A percentile compares a stretch with the other conserved stretches of the same genome.
Evolutionary conservation across 2,329 filamentous ascomycete species (phyloP).

Genomic region (Sporothrix brunneoviolacea): DNA sequence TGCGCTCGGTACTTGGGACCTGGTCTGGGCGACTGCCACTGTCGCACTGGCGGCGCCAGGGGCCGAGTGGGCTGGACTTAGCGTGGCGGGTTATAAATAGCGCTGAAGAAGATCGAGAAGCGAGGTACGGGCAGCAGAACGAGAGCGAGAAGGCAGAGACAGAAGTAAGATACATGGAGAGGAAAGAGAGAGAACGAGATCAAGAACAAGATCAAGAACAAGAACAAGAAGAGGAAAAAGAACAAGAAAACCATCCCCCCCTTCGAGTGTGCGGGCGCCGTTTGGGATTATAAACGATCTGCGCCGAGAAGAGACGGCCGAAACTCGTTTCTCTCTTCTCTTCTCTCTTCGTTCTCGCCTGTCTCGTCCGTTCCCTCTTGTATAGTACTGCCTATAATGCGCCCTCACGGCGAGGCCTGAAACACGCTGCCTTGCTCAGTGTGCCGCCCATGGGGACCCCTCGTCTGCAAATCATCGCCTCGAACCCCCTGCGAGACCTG

Average conservation of each 20-base stretch:
- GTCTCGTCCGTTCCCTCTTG: not conserved
- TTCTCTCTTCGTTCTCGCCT: not conserved
- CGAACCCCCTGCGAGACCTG: not conserved
- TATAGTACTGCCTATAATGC: not conserved
- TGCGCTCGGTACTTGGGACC: constrained; percentile 8
- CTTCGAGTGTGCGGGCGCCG: constrained; percentile 3
- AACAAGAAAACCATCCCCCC: not conserved
- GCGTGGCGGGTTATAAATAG: not conserved
- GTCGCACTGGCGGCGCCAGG: constrained; percentile 2
- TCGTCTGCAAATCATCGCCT: constrained; percentile 1
- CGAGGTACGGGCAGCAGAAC: no score
- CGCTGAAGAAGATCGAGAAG: not conserved
- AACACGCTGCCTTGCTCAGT: constrained; percentile 6
- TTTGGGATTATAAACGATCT: constrained; percentile 12
- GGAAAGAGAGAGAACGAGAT: not conserved
- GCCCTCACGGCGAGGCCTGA: constrained; percentile 4
- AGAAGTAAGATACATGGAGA: not conserved
- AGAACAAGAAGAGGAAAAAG: not conserved
- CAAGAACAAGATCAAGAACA: not conserved
- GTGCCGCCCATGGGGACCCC: not conserved
- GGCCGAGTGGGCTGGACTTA: not conserved
- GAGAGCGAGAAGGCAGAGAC: not conserved
- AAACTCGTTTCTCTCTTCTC: not conserved
- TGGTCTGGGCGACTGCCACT: not conserved
- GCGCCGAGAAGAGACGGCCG: constrained; percentile 1